A percentile compares a stretch with the other conserved stretches of the same genome.
phyloP scores from a whole-genome alignment of 192 early-diverging fungal species.

The Coemansia sp. region DNA sequence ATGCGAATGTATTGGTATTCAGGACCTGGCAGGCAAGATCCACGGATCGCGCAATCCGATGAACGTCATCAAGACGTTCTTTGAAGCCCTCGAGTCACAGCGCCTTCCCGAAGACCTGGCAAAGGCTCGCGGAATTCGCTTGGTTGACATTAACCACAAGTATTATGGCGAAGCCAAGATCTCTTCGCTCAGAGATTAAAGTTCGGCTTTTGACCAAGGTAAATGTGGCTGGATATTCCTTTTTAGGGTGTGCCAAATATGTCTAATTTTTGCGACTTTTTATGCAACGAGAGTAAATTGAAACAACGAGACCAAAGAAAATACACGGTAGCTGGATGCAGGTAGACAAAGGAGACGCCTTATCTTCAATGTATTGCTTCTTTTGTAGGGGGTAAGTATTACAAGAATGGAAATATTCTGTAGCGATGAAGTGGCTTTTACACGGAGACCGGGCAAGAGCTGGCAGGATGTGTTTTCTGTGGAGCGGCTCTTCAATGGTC shows the following conservation, averaged over 20 bases:
- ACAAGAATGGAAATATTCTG: neutral
- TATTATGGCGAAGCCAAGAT: conserved; percentile 71
- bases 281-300: neutral
- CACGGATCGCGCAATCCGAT: conserved; percentile 91
- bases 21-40: conserved; percentile 88
- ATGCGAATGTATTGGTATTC: conserved; percentile 88
- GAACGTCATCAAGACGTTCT: conserved; percentile 97
- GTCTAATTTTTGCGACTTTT: neutral
- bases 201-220: neutral
- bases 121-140: conserved; percentile 75
- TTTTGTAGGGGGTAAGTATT: neutral
- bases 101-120: conserved; percentile 84
- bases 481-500: neutral
- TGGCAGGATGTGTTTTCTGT: neutral
- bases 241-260: neutral
- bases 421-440: neutral
- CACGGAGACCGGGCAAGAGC: neutral
- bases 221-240: neutral
- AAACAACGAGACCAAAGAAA: neutral
- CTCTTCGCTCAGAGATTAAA: neutral
- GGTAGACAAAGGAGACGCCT: neutral
- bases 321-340: neutral
- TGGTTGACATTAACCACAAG: conserved; percentile 85
- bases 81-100: conserved; percentile 83
- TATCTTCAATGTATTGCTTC: neutral